Evolutionary conservation across 2,329 filamentous ascomycete species (phyloP).

Genomic region (Microdochium trichocladiopsis): DNA sequence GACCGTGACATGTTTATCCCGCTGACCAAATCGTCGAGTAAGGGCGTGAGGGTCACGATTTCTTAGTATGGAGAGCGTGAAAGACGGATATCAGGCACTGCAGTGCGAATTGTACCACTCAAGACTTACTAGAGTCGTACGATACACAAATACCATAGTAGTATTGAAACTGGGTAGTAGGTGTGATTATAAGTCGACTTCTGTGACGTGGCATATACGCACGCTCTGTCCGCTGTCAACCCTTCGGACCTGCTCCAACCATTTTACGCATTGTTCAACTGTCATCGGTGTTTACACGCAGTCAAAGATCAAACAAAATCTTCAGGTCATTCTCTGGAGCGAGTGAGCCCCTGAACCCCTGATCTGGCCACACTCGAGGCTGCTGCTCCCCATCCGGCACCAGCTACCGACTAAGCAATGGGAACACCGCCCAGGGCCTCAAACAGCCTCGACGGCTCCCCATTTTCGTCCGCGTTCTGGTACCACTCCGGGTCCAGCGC

Average conservation of each 20-base stretch:
- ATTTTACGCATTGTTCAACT: not conserved
- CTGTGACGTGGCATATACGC: not conserved
- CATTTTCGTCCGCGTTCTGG: not conserved
- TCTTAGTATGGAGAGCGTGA: not conserved
- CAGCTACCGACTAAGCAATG: not conserved
- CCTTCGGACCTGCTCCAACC: not conserved
- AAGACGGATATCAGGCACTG: not conserved
- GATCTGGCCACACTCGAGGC: too few relatives aligned
- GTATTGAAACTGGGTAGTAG: not conserved
- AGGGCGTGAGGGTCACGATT: slow-evolving; percentile 9
- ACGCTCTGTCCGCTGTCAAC: not conserved
- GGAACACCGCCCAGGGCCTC: not conserved
- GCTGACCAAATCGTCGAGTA: slow-evolving; percentile 2
- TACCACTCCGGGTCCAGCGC: not conserved
- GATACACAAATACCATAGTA: not conserved
- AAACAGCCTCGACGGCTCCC: not conserved
- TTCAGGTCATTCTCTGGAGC: not conserved
- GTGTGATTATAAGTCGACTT: not conserved
- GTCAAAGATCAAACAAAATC: not conserved
- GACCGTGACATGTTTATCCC: slow-evolving; percentile 12
- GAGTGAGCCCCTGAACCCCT: not conserved
- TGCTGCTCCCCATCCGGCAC: not conserved
- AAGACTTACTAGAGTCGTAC: not conserved
- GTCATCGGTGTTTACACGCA: not conserved
- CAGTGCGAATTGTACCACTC: not conserved